A percentile compares a stretch with the other conserved stretches of the same genome.
Conservation (phyloP, 164 flowering plant species). For the Piper longum region DNA sequence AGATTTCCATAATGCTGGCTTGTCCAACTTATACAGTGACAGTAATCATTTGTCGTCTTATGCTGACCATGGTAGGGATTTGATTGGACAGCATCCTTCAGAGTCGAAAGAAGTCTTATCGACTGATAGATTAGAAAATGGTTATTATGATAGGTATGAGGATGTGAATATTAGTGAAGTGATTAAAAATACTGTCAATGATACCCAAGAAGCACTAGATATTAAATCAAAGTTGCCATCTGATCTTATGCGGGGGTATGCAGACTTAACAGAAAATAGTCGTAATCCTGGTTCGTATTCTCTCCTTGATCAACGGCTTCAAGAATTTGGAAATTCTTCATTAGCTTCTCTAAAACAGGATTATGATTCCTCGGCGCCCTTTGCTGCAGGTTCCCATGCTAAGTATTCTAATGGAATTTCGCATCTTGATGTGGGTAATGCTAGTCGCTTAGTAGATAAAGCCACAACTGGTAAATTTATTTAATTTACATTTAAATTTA, state of each 20-base stretch:
- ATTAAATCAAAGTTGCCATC: not conserved
- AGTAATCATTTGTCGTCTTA: not conserved
- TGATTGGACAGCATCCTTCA: constrained; percentile 10
- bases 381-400: not conserved
- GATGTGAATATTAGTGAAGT: not conserved
- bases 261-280: not conserved
- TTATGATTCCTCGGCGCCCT: not conserved
- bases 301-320: not conserved
- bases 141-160: not conserved
- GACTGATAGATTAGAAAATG: constrained; percentile 8
- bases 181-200: not conserved
- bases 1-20: not conserved
- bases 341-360: not conserved
- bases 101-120: constrained; percentile 12
- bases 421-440: not conserved
- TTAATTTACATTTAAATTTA: not conserved
- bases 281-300: not conserved
- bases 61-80: not conserved
- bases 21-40: not conserved
- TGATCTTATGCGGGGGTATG: not conserved
- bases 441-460: constrained; percentile 3
- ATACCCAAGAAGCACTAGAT: not conserved
- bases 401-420: not conserved
- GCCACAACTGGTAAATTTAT: not conserved
- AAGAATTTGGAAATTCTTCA: not conserved